Conservation (phyloP, 2,329 filamentous ascomycete genomes). For the Ophiosphaerella narmari region DNA sequence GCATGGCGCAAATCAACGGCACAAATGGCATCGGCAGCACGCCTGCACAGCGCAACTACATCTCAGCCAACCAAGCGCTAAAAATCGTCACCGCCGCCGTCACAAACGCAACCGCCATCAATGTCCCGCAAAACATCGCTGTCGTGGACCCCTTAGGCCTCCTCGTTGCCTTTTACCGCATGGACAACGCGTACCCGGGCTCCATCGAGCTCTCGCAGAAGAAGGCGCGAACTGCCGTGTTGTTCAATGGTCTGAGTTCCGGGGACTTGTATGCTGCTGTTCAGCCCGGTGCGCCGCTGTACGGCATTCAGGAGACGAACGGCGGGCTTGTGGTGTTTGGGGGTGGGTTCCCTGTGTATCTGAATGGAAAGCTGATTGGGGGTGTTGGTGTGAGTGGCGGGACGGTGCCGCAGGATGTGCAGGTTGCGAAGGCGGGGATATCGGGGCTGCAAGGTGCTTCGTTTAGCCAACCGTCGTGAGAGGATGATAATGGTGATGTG, state of each 20-base stretch:
- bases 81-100: slow-evolving; percentile 25
- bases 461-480: slow-evolving; percentile 6
- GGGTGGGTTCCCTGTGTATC: slow-evolving; percentile 33
- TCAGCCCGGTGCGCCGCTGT: slow-evolving; percentile 25
- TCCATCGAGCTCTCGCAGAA: slow-evolving; percentile 36
- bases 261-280: slow-evolving; percentile 13
- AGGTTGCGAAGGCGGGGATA: slow-evolving; percentile 26
- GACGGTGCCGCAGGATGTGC: slow-evolving; percentile 29
- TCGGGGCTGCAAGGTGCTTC: slow-evolving; percentile 14
- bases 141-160: slow-evolving; percentile 34
- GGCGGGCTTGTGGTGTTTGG: slow-evolving; percentile 35
- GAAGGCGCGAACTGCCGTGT: slow-evolving; percentile 34
- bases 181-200: slow-evolving; percentile 35
- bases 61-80: slow-evolving; percentile 30
- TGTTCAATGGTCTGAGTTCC: slow-evolving; percentile 32
- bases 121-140: slow-evolving; percentile 35
- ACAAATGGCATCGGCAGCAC: slow-evolving; percentile 31
- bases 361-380: slow-evolving; percentile 30
- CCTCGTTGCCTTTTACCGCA: slow-evolving; percentile 32
- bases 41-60: slow-evolving; percentile 19
- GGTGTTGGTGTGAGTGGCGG: slow-evolving; percentile 38
- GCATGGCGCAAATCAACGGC: slow-evolving; percentile 19
- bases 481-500: not conserved
- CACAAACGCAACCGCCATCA: slow-evolving; percentile 26
- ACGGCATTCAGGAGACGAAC: slow-evolving; percentile 33